Percentiles rank a stretch among this genome's conserved stretches.
Evolutionary conservation across 352 stramenopile species (phyloP).

Genomic region (Albugo candida): DNA sequence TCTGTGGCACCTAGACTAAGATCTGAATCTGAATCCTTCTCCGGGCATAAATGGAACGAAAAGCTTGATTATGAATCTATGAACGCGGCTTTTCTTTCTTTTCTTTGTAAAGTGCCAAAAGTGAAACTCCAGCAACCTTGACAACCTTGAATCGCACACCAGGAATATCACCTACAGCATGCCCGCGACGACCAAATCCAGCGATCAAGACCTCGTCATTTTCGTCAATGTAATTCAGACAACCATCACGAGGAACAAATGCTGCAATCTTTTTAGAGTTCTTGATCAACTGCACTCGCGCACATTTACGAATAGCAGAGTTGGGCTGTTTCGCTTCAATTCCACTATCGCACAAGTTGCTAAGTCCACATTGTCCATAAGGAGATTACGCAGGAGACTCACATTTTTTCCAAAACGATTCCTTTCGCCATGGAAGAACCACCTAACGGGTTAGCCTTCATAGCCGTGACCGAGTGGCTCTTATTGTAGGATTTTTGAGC

Average conservation of each 20-base stretch:
- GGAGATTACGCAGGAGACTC: slow-evolving; percentile 6
- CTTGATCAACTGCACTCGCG: slow-evolving; percentile 99
- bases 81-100: slow-evolving; percentile 99
- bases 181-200: slow-evolving; percentile 97
- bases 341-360: slow-evolving; percentile 32
- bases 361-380: neutral
- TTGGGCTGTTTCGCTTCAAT: slow-evolving; percentile 99
- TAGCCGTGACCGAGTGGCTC: slow-evolving; percentile 96
- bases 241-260: slow-evolving; percentile 99
- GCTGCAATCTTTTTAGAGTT: slow-evolving; percentile 99
- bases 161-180: slow-evolving; percentile 99
- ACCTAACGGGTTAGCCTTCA: slow-evolving; percentile 99
- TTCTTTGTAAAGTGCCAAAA: slow-evolving; percentile 99
- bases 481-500: slow-evolving; percentile 94
- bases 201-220: slow-evolving; percentile 99
- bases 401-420: slow-evolving; percentile 99
- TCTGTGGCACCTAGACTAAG: too few relatives aligned
- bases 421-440: slow-evolving; percentile 99
- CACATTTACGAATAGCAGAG: slow-evolving; percentile 99
- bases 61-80: slow-evolving; percentile 39
- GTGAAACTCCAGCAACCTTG: slow-evolving; percentile 97
- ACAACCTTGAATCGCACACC: slow-evolving; percentile 99
- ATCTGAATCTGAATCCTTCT: too few relatives aligned
- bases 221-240: slow-evolving; percentile 99
- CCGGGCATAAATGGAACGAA: neutral